These are phyloP conservation scores for Fallopia convolvulus DNA, from an alignment of 148 eudicot species.

Conservation along the genomic window DNA sequence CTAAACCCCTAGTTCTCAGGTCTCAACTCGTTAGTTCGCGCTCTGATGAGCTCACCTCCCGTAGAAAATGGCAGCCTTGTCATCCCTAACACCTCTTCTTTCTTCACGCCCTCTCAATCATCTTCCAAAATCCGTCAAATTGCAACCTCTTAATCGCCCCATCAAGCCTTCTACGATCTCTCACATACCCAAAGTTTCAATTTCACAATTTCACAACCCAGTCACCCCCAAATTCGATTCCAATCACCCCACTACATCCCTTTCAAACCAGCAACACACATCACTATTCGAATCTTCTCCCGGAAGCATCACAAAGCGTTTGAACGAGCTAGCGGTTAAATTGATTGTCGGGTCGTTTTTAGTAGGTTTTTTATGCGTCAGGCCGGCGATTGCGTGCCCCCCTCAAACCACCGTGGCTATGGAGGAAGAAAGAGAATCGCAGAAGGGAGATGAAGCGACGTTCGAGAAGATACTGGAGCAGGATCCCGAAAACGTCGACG, in stretches of 20 bases:
- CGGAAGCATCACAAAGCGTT: conserved; percentile 21
- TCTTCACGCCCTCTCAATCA: background rate
- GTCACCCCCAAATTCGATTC: background rate
- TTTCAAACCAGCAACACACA: background rate
- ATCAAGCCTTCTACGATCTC: background rate
- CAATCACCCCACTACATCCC: background rate
- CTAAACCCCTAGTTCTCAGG: background rate
- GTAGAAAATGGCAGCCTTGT: background rate
- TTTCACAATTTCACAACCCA: background rate
- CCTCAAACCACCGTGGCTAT: conserved; percentile 25
- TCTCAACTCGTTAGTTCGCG: background rate
- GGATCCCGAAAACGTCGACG: conserved; percentile 62
- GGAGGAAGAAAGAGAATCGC: conserved; percentile 23
- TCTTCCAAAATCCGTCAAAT: background rate
- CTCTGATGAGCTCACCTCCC: background rate
- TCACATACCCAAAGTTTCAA: background rate
- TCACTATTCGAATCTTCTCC: conserved; percentile 16
- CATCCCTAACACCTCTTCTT: background rate
- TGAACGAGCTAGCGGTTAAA: conserved; percentile 29
- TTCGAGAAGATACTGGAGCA: conserved; percentile 47
- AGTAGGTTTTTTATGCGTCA: conserved; percentile 29
- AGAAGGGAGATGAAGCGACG: conserved; percentile 48
- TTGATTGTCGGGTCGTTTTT: conserved; percentile 61
- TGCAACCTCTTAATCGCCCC: background rate
- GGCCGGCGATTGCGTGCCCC: conserved; percentile 35